Percentiles rank a stretch among this genome's conserved stretches.
Conservation (phyloP, 345 rosid genomes). For the Mangifera indica region DNA sequence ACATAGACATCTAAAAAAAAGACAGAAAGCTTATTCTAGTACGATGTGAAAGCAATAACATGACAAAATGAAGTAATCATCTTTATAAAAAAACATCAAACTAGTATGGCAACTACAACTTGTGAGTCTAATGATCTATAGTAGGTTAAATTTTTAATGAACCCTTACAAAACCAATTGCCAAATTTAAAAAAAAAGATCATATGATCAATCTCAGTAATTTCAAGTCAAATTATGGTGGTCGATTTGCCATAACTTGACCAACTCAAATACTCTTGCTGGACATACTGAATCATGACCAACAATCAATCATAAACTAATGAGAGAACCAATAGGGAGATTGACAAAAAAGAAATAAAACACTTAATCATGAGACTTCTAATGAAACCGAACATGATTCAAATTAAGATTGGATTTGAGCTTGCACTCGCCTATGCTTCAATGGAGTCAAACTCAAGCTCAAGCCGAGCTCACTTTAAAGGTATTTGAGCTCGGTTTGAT, state of each 20-base stretch:
- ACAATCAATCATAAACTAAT: background rate
- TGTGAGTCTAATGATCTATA: no score
- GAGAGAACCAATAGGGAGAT: no score
- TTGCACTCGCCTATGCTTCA: no score
- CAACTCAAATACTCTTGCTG: background rate
- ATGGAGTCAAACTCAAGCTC: no score
- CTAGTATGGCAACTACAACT: background rate
- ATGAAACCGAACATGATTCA: no score
- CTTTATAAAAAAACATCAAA: background rate
- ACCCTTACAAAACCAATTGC: background rate
- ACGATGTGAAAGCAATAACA: background rate
- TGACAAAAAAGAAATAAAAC: no score
- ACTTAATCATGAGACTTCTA: no score
- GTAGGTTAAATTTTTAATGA: conserved; percentile 3
- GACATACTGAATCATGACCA: background rate
- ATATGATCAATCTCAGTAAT: background rate
- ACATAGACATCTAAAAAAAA: background rate
- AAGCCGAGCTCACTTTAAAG: no score
- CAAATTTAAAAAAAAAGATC: no score
- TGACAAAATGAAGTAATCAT: background rate
- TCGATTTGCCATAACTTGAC: background rate
- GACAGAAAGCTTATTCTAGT: background rate
- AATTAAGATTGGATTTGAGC: no score
- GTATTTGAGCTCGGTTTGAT: no score
- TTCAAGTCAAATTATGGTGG: background rate